Conservation (phyloP, 768 basidiomycete species). For the Strobilomyces confusus region DNA sequence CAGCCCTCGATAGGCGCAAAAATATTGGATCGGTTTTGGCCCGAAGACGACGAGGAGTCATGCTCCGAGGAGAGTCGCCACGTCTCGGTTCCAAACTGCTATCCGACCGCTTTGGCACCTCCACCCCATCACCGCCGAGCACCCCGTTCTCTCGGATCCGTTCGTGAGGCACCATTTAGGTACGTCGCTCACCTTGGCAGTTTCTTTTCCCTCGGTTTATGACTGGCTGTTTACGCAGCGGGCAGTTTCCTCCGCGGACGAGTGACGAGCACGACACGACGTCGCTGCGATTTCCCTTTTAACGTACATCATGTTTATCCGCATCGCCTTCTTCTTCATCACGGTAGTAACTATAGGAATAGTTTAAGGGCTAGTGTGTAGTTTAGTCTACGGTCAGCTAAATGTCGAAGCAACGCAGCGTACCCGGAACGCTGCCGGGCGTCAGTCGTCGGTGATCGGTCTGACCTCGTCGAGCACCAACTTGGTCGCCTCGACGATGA, state of each 20-base stretch:
- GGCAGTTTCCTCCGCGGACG: slow-evolving; percentile 16
- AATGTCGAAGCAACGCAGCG: slow-evolving; percentile 4
- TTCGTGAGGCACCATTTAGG: slow-evolving; percentile 13
- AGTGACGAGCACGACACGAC: slow-evolving; percentile 5
- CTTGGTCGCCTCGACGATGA: slow-evolving; percentile 83
- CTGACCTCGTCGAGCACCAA: slow-evolving; percentile 58
- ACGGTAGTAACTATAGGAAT: slow-evolving; percentile 9
- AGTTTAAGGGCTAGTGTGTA: slow-evolving; percentile 16
- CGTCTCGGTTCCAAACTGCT: slow-evolving; percentile 5
- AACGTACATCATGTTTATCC: slow-evolving; percentile 12
- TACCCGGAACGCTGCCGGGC: background rate
- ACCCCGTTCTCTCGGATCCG: slow-evolving; percentile 12
- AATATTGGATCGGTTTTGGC: slow-evolving; percentile 31
- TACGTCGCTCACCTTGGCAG: slow-evolving; percentile 1
- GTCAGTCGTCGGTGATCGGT: slow-evolving; percentile 10
- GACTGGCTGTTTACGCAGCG: slow-evolving; percentile 9
- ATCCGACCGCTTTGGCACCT: slow-evolving; percentile 23
- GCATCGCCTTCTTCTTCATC: background rate
- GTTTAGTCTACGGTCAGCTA: slow-evolving; percentile 12
- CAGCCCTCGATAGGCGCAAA: slow-evolving; percentile 28
- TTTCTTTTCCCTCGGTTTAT: background rate
- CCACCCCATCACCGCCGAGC: slow-evolving; percentile 29
- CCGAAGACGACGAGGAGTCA: slow-evolving; percentile 22
- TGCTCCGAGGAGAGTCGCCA: slow-evolving; percentile 19
- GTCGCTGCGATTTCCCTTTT: slow-evolving; percentile 29